A percentile compares a stretch with the other conserved stretches of the same genome.
Conservation (phyloP, 768 basidiomycete species). For the Pleurotus pulmonarius region DNA sequence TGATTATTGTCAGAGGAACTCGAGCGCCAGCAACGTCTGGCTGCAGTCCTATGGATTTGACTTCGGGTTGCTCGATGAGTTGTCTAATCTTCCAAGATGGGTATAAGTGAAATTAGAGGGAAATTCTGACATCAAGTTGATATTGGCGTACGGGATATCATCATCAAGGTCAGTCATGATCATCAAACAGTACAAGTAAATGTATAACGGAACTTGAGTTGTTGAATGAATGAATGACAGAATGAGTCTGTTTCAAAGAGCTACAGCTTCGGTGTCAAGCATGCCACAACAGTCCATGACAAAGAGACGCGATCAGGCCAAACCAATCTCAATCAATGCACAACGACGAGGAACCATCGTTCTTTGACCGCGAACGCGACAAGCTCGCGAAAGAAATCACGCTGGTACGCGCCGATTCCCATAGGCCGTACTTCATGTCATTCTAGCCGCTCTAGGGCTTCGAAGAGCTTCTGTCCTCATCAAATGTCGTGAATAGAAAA, state of each 20-base stretch:
- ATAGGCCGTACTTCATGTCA: background rate
- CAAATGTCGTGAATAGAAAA: constrained; percentile 85
- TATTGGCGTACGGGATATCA: constrained; percentile 2
- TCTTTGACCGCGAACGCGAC: constrained; percentile 81
- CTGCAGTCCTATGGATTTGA: background rate
- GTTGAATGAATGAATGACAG: no score
- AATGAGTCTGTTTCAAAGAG: background rate
- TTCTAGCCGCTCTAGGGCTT: constrained; percentile 56
- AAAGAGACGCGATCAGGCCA: background rate
- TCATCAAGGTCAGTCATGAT: background rate
- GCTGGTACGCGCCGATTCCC: constrained; percentile 38
- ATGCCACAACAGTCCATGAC: background rate
- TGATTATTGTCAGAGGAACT: constrained; percentile 91
- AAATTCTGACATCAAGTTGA: background rate
- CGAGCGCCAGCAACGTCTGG: constrained; percentile 12
- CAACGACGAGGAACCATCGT: constrained; percentile 47
- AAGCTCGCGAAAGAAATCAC: constrained; percentile 72
- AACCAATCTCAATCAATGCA: constrained; percentile 14
- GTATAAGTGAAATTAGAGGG: background rate
- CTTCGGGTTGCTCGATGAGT: constrained; percentile 22
- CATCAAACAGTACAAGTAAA: no score
- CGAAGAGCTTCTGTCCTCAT: constrained; percentile 80
- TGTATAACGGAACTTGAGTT: no score
- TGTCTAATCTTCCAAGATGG: constrained; percentile 13
- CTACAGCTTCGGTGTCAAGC: background rate